Percentiles rank a stretch among this genome's conserved stretches.
These are phyloP conservation scores for Citrus maxima DNA, from an alignment of 345 rosid species.

Conservation along the genomic window DNA sequence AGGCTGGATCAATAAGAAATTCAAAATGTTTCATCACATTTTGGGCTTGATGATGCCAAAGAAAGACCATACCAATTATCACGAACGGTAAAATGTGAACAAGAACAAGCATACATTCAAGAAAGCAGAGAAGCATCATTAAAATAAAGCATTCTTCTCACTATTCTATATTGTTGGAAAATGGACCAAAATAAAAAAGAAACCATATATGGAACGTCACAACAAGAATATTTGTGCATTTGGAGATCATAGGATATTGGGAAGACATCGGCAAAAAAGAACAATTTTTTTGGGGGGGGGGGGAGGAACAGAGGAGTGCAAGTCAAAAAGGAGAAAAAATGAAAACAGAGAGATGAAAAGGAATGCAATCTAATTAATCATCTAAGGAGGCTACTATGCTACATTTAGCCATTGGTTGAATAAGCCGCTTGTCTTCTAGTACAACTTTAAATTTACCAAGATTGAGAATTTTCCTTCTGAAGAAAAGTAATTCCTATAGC, in stretches of 20 bases:
- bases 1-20: not conserved
- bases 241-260: not conserved
- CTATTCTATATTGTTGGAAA: not conserved
- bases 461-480: not conserved
- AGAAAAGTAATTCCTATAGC: not conserved
- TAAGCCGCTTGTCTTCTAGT: not conserved
- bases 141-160: not conserved
- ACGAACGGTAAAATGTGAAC: not conserved
- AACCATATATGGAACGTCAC: not conserved
- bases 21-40: not conserved
- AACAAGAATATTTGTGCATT: not conserved
- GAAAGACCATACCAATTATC: not conserved
- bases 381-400: not conserved
- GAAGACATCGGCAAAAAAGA: not conserved
- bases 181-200: not conserved
- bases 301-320: not conserved
- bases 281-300: not conserved
- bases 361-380: not conserved
- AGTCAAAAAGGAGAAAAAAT: not conserved
- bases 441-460: not conserved
- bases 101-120: not conserved
- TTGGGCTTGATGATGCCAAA: not conserved
- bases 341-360: not conserved
- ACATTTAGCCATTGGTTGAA: not conserved
- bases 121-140: not conserved